Evolutionary conservation across 225 moss, liverwort and hornwort genomes (phyloP).

Genomic region (Pseudoscleropodium purum): DNA sequence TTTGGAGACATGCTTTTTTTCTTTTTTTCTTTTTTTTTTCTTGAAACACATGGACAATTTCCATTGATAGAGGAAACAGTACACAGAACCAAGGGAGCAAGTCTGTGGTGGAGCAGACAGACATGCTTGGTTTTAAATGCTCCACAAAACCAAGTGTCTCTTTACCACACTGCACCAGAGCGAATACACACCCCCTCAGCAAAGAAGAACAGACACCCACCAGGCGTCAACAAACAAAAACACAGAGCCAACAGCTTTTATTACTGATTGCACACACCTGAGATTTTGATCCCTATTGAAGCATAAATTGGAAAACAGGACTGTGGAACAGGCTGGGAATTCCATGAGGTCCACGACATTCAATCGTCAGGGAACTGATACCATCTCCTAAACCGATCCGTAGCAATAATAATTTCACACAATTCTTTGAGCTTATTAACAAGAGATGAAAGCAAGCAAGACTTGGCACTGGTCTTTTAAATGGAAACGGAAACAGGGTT

Average conservation of each 20-base stretch:
- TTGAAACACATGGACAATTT: no score
- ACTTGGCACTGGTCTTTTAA: neutral
- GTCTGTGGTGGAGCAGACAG: no score
- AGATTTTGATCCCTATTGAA: neutral
- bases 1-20: neutral
- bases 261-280: neutral
- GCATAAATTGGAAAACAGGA: neutral
- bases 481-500: neutral
- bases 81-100: no score
- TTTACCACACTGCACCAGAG: neutral
- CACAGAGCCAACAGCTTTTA: neutral
- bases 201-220: no score
- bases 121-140: neutral
- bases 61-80: no score
- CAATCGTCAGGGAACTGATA: neutral
- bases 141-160: neutral
- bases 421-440: neutral
- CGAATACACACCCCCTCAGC: neutral
- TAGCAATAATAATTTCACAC: neutral
- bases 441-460: neutral
- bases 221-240: neutral
- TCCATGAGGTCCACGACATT: no score
- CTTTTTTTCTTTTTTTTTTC: no score
- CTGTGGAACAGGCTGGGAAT: neutral
- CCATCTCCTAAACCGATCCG: neutral